Evolutionary conservation across 73 alveolate species (phyloP).

Genomic region (Loxodes magnus): DNA sequence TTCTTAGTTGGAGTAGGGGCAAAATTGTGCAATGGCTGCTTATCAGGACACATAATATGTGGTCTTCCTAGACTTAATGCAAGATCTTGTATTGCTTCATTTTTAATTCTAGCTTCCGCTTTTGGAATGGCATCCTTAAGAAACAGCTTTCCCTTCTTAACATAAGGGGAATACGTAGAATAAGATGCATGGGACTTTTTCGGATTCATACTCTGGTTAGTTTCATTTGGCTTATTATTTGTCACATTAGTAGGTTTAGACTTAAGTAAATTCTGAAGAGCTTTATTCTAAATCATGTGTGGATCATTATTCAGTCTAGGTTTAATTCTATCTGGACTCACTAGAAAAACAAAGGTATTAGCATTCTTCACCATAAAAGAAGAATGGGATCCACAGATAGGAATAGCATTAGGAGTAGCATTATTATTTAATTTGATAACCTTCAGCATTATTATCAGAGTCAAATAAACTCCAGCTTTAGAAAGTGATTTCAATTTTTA

Average conservation of each 20-base stretch:
- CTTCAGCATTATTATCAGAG: slow-evolving; percentile 33
- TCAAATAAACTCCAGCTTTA: slow-evolving; percentile 25
- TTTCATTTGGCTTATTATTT: neutral
- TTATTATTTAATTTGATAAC: slow-evolving; percentile 41
- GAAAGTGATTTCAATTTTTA: slow-evolving; percentile 28
- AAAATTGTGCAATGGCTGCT: slow-evolving; percentile 91
- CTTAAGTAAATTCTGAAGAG: too few species aligned
- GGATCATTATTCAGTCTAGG: slow-evolving; percentile 61
- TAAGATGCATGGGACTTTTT: neutral
- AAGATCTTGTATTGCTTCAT: slow-evolving; percentile 62
- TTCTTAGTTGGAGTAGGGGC: slow-evolving; percentile 90
- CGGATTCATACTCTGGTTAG: neutral
- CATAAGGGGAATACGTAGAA: neutral
- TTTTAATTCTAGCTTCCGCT: slow-evolving; percentile 55
- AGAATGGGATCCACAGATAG: slow-evolving; percentile 77
- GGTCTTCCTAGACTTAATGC: slow-evolving; percentile 84
- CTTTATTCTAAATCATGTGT: too few species aligned
- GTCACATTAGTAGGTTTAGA: neutral
- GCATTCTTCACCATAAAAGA: slow-evolving; percentile 66
- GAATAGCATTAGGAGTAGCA: slow-evolving; percentile 52
- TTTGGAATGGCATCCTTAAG: slow-evolving; percentile 31
- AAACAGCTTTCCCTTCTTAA: neutral
- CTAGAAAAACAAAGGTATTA: slow-evolving; percentile 57
- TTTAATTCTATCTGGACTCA: slow-evolving; percentile 80
- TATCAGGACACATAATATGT: slow-evolving; percentile 96